Evolutionary conservation across 495 filamentous ascomycete species (phyloP), one percentile per base, ranked within the genome.

Genomic region (Aspergillus bertholletiae): DNA sequence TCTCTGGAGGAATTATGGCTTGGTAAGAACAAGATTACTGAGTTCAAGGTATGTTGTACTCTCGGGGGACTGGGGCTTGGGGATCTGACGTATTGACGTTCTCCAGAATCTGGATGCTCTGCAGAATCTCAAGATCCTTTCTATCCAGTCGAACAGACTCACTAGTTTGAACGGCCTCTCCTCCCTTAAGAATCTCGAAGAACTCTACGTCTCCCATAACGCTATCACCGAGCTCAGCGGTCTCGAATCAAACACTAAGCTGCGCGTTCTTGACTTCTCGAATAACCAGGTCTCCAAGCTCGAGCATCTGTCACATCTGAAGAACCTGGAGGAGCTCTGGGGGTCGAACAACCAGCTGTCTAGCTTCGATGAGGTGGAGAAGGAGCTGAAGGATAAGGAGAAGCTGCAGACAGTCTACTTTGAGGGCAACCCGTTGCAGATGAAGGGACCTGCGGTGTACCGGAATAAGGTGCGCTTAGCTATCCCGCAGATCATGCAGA

Each of bases 191-290:
- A 82, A 86, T 43, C 85, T 99, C 5, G 90, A 97, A 75, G 94
- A 99, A 68, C 80, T 99, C 45, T 96, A 99, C 76, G 88, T 97
- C 65, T 96, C 93, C n/a, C 90, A 99, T 76, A 99, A 99, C 68
- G 83, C 83, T n/a, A 76, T 99, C 39, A 87, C 85, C 26, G 79
- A 83, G 13, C 83, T 98, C 18, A 79, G 80, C 2, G 92, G 91
- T 0, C 75, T 98, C 17, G 86, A 91, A 32, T 62, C 75, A 34
- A 91, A 87, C 71, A 73, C 72, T 7, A 78, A 81, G 8, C 82
- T 99, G 43, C 84, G 84, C 32, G 83, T 92, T 21, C 72, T 99
- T 28, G 94, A 99, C 62, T 84, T 99, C 56, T 92, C 88, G 51
- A 92, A 89, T 70, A 99, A 99, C 73, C 83, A 84, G 58, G 83